These are phyloP conservation scores for Quercus ilex DNA, from an alignment of 306 rosid species.

Conservation along the genomic window DNA sequence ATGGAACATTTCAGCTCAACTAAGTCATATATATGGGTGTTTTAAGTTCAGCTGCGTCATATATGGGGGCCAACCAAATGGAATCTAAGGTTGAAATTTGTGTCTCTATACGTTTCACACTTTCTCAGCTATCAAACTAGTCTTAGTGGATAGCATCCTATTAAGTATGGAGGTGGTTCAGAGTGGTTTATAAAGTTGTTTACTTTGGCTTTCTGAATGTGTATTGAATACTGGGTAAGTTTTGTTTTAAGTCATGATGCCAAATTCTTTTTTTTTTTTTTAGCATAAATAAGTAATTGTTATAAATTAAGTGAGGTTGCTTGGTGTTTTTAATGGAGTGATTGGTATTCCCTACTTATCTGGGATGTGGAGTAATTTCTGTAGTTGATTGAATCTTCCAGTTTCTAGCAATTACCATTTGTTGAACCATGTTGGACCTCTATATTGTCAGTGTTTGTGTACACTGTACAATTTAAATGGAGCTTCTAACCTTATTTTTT, in stretches of 20 bases:
- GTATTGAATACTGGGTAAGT: not conserved
- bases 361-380: not conserved
- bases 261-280: not conserved
- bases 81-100: not conserved
- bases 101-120: not conserved
- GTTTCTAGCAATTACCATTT: not conserved
- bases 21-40: not conserved
- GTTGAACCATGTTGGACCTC: not conserved
- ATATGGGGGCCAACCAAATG: not conserved
- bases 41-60: too few species aligned
- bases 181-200: not conserved
- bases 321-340: not conserved
- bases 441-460: not conserved
- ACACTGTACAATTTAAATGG: not conserved
- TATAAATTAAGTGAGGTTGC: not conserved
- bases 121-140: not conserved
- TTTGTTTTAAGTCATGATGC: not conserved
- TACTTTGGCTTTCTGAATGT: not conserved
- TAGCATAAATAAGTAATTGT: not conserved
- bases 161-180: not conserved
- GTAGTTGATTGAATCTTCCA: not conserved
- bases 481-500: not conserved
- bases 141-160: not conserved
- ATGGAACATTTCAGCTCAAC: not conserved
- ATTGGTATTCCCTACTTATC: not conserved